Conservation (phyloP, 1,139 yeast species). For the Zygotorulaspora mrakii region DNA sequence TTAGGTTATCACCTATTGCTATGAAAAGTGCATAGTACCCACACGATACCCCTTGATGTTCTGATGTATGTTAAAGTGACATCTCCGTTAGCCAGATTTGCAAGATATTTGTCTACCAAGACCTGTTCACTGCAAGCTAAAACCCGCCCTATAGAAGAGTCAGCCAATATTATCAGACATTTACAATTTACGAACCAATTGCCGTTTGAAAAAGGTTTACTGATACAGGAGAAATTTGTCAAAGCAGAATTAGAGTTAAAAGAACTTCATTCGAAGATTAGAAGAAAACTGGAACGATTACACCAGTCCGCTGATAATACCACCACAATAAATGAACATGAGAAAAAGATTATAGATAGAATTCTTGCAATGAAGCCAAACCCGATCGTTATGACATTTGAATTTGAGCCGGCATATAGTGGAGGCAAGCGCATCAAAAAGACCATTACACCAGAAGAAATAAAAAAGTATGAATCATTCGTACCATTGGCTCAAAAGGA, state of each 20-base stretch:
- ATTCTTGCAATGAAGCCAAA: slow-evolving; percentile 53
- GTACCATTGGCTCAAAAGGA: slow-evolving; percentile 32
- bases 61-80: not conserved
- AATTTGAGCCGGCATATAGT: slow-evolving; percentile 80
- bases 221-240: slow-evolving; percentile 59
- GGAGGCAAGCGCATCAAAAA: slow-evolving; percentile 78
- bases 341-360: slow-evolving; percentile 43
- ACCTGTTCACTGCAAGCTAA: slow-evolving; percentile 7
- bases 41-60: not conserved
- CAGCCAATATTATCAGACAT: slow-evolving; percentile 50
- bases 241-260: slow-evolving; percentile 62
- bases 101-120: slow-evolving; percentile 1
- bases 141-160: slow-evolving; percentile 31
- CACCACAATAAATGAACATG: slow-evolving; percentile 43
- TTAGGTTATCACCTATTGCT: too few relatives aligned
- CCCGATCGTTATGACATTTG: slow-evolving; percentile 70
- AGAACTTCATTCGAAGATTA: slow-evolving; percentile 48
- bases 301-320: slow-evolving; percentile 44
- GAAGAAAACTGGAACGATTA: slow-evolving; percentile 41
- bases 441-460: slow-evolving; percentile 40
- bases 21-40: too few relatives aligned
- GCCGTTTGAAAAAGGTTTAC: slow-evolving; percentile 56
- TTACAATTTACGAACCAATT: slow-evolving; percentile 54
- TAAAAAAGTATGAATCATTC: slow-evolving; percentile 30
- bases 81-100: not conserved